Evolutionary conservation across 768 basidiomycete genomes (phyloP).

Genomic region (Leccinum fibrillosum): DNA sequence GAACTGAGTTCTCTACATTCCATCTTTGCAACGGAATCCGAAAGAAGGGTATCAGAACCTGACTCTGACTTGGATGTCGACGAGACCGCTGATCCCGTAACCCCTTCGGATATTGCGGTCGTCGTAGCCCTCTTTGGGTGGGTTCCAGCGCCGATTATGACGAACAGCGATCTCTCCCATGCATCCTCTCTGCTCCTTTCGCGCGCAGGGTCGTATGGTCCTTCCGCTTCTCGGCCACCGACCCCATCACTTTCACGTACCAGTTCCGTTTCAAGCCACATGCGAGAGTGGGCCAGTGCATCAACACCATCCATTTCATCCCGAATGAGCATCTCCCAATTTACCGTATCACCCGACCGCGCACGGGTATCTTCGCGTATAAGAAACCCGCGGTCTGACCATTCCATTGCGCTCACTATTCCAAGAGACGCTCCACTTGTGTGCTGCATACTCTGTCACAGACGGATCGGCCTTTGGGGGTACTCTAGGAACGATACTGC

Average conservation of each 20-base stretch:
- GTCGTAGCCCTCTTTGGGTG: slow-evolving; percentile 50
- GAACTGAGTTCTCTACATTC: slow-evolving; percentile 55
- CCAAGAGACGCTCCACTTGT: slow-evolving; percentile 50
- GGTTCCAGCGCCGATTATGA: slow-evolving; percentile 34
- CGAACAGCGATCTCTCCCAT: slow-evolving; percentile 9
- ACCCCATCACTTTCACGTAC: slow-evolving; percentile 33
- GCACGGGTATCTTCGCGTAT: slow-evolving; percentile 1
- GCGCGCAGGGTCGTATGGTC: slow-evolving; percentile 25
- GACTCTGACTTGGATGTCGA: slow-evolving; percentile 11
- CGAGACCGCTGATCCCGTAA: slow-evolving; percentile 6
- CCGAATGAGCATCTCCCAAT: slow-evolving; percentile 20
- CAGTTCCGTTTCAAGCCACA: slow-evolving; percentile 28
- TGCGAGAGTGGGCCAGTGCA: slow-evolving; percentile 18
- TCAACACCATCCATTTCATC: slow-evolving; percentile 22
- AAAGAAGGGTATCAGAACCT: slow-evolving; percentile 28
- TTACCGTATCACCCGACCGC: slow-evolving; percentile 15
- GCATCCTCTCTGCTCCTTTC: slow-evolving; percentile 20
- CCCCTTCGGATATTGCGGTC: slow-evolving; percentile 38
- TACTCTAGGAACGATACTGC: slow-evolving; percentile 40
- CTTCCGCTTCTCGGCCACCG: slow-evolving; percentile 29
- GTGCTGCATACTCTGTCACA: slow-evolving; percentile 67
- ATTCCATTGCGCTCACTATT: not conserved
- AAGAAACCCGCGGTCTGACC: slow-evolving; percentile 6
- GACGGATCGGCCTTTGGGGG: slow-evolving; percentile 78
- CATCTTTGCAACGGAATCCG: slow-evolving; percentile 37